Evolutionary conservation across 331 rosid genomes (phyloP), one percentile per base, ranked within the genome.

Genomic region (Telfairia occidentalis): DNA sequence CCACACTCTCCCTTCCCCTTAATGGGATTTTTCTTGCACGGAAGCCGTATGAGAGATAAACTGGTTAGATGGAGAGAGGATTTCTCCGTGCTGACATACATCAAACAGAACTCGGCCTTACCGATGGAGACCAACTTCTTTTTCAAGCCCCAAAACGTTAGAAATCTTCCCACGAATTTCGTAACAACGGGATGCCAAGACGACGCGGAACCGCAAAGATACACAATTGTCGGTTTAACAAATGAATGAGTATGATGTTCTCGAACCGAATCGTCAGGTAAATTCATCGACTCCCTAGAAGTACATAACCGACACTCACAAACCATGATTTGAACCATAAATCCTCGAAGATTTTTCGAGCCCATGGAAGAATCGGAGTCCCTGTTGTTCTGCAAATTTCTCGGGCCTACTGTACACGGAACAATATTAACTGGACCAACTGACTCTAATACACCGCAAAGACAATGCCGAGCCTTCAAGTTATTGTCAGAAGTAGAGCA

Each of bases 151-250:
- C 81, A 86, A 29, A 91, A 53, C 65, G 70, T 75, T 74, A 87
- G 52, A 16, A 77, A 59, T 1, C 77, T 80, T 15, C 90, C 95
- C 32, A 86, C 75, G 24, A 88, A 81, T 77, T 89, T 94, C 6
- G 85, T 72, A 26, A 94, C 76, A 1, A 79, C 95, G 16, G 97
- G 86, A 76, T 94, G 90, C 94, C 97, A 94, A 6, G 82, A 80
- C 1, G 91, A 88, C 15, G 92, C 89, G 35, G 81, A 60, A 28
- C 88, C 92, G 35, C 82, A 78, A 77, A 90, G 90, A 79, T 91
- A 94, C 74, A 88, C 85, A 46, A 85, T 64, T 81, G 67, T 48
- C 9, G 35, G 66, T 52, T 88, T 85, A 5, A 83, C 85, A 76
- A 86, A 87, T 72, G 86, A 84, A 79, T 94, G 97, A 13, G 57